phyloP scores from a whole-genome alignment of 768 basidiomycete species.

The Sarcodon aspratus region DNA sequence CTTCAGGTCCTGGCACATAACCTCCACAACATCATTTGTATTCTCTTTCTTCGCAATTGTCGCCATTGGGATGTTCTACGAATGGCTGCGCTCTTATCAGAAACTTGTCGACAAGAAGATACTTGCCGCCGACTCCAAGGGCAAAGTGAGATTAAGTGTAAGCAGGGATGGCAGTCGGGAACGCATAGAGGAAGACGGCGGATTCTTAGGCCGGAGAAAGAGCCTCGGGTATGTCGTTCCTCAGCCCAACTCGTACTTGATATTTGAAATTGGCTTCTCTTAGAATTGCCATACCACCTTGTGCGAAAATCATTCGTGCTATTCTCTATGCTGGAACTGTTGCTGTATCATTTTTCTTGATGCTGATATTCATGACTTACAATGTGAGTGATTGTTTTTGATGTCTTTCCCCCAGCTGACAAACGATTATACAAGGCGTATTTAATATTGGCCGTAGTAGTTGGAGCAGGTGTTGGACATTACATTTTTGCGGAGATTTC shows the following conservation, averaged over 20 bases:
- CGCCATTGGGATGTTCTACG: constrained; percentile 61
- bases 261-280: neutral
- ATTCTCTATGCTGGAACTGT: constrained; percentile 64
- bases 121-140: constrained; percentile 33
- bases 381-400: constrained; percentile 46
- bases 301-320: constrained; percentile 48
- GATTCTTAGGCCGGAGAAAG: neutral
- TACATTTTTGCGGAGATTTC: constrained; percentile 55
- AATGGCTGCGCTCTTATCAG: constrained; percentile 64
- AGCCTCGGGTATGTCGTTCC: neutral
- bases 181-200: constrained; percentile 30
- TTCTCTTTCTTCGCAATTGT: constrained; percentile 58
- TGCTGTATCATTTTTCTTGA: constrained; percentile 80
- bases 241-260: neutral
- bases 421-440: constrained; percentile 47
- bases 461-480: constrained; percentile 79
- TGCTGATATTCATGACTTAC: constrained; percentile 97
- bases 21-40: constrained; percentile 40
- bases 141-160: constrained; percentile 21
- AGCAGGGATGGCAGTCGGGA: neutral
- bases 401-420: neutral
- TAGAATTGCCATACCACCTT: constrained; percentile 39
- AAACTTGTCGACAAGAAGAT: constrained; percentile 47
- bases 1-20: constrained; percentile 71
- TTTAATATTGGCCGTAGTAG: constrained; percentile 69